Percentiles rank a stretch among this genome's conserved stretches.
Evolutionary conservation across 495 filamentous ascomycete species (phyloP).

Genomic region (Baudoinia panamericana): DNA sequence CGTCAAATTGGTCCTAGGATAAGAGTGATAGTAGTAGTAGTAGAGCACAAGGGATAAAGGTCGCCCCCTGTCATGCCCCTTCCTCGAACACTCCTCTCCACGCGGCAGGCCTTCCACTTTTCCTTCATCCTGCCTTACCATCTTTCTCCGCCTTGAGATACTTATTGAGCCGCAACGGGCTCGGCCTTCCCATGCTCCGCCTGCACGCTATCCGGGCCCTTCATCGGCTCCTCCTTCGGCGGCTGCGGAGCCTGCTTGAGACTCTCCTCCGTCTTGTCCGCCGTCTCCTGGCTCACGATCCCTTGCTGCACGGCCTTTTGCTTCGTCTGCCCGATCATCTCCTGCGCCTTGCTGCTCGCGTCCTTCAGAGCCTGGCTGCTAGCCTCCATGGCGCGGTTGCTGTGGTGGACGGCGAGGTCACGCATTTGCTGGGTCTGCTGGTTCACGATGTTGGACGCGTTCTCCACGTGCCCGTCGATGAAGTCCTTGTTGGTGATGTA

Average conservation of each 20-base stretch:
- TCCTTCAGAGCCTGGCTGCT: conserved; percentile 73
- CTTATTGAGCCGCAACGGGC: conserved; percentile 5
- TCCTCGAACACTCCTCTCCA: too few species aligned
- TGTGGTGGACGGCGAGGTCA: conserved; percentile 69
- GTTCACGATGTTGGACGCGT: conserved; percentile 56
- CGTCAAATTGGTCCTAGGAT: too few species aligned
- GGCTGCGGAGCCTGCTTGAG: conserved; percentile 1
- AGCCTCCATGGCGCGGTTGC: conserved; percentile 57
- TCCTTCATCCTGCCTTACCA: too few species aligned
- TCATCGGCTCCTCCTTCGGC: background rate
- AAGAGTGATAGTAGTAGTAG: too few species aligned
- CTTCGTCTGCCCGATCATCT: conserved; percentile 40
- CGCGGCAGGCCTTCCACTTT: too few species aligned
- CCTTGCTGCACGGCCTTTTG: conserved; percentile 17
- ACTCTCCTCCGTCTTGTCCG: conserved; percentile 6
- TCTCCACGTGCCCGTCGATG: conserved; percentile 72
- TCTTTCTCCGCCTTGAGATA: too few species aligned
- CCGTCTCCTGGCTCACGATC: conserved; percentile 9
- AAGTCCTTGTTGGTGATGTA: conserved; percentile 89
- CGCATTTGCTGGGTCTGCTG: conserved; percentile 71
- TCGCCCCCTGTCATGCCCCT: too few species aligned
- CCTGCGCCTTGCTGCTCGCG: conserved; percentile 74
- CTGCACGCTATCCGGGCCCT: background rate
- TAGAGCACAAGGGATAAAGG: too few species aligned
- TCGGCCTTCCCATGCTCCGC: conserved; percentile 2